Percentiles rank a stretch among this genome's conserved stretches.
These are phyloP conservation scores for Dinochytrium kinnereticum DNA, from an alignment of 371 early-diverging fungal species.

Conservation along the genomic window DNA sequence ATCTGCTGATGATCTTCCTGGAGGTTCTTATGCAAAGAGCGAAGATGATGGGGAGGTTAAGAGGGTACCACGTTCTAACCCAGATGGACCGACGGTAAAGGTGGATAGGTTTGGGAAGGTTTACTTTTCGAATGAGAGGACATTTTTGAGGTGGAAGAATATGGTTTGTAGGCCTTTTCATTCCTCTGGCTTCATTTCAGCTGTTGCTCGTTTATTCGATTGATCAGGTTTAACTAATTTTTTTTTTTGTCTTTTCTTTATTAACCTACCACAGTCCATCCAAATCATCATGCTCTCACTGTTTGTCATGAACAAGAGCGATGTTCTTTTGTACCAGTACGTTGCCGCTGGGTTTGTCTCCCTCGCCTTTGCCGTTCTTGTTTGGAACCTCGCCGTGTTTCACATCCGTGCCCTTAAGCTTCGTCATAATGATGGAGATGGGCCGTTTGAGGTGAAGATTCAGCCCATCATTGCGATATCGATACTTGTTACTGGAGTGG, in stretches of 20 bases:
- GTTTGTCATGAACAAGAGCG: slow-evolving; percentile 22
- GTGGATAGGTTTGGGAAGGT: slow-evolving; percentile 69
- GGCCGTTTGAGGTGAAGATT: slow-evolving; percentile 25
- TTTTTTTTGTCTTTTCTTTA: neutral
- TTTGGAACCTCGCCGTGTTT: slow-evolving; percentile 28
- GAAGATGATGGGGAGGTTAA: slow-evolving; percentile 17
- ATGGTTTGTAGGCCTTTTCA: slow-evolving; percentile 2
- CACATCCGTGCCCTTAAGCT: slow-evolving; percentile 32
- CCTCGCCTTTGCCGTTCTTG: slow-evolving; percentile 18
- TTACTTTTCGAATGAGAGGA: slow-evolving; percentile 98
- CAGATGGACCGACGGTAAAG: slow-evolving; percentile 23
- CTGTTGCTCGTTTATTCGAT: no score
- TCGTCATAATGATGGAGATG: slow-evolving; percentile 20
- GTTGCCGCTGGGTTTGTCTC: slow-evolving; percentile 18
- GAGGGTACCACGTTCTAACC: neutral
- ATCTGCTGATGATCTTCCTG: slow-evolving; percentile 11
- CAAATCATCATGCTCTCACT: slow-evolving; percentile 17
- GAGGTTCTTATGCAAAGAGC: neutral
- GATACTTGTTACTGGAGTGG: slow-evolving; percentile 1
- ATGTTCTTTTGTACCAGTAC: slow-evolving; percentile 5
- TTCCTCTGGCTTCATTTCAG: no score
- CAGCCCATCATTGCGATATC: slow-evolving; percentile 24
- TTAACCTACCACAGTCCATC: neutral
- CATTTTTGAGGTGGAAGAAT: slow-evolving; percentile 80
- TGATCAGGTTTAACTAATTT: neutral